Evolutionary conservation across 2,329 filamentous ascomycete species (phyloP).

Genomic region (Thyridium curvatum): DNA sequence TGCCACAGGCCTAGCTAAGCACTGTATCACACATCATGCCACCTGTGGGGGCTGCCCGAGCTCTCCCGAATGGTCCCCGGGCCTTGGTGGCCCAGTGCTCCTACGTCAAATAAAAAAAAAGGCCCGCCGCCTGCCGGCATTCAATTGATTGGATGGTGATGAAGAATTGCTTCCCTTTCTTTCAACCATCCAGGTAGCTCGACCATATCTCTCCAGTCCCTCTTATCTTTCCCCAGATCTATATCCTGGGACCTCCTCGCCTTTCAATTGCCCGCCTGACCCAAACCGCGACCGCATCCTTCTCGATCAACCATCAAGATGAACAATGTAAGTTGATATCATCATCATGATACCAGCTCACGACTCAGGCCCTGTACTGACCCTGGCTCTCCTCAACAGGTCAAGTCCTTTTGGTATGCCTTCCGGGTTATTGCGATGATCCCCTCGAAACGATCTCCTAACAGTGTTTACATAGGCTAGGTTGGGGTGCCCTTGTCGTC

Average conservation of each 20-base stretch:
- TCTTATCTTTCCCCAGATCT: neutral
- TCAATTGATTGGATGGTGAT: neutral
- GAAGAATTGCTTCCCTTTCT: slow-evolving; percentile 2
- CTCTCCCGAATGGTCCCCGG: too few relatives aligned
- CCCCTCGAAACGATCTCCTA: slow-evolving; percentile 2
- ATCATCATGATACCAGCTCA: slow-evolving; percentile 3
- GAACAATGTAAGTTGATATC: slow-evolving; percentile 45
- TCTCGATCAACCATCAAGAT: slow-evolving; percentile 24
- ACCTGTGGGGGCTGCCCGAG: too few relatives aligned
- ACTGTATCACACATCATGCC: too few relatives aligned
- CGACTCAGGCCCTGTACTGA: neutral
- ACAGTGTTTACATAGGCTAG: slow-evolving; percentile 55
- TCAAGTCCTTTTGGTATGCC: slow-evolving; percentile 60
- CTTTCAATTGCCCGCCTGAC: slow-evolving; percentile 14
- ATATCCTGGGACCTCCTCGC: too few relatives aligned
- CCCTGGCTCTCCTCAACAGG: slow-evolving; percentile 27
- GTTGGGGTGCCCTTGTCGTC: slow-evolving; percentile 83
- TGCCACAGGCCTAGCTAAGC: too few relatives aligned
- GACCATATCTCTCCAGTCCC: too few relatives aligned
- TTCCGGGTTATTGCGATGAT: neutral
- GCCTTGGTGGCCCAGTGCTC: too few relatives aligned
- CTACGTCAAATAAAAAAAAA: too few relatives aligned
- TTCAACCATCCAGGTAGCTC: slow-evolving; percentile 16
- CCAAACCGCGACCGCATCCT: neutral
- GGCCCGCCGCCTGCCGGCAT: too few relatives aligned